Conservation (phyloP, 2,329 filamentous ascomycete genomes). For the Penicillium paneum region DNA sequence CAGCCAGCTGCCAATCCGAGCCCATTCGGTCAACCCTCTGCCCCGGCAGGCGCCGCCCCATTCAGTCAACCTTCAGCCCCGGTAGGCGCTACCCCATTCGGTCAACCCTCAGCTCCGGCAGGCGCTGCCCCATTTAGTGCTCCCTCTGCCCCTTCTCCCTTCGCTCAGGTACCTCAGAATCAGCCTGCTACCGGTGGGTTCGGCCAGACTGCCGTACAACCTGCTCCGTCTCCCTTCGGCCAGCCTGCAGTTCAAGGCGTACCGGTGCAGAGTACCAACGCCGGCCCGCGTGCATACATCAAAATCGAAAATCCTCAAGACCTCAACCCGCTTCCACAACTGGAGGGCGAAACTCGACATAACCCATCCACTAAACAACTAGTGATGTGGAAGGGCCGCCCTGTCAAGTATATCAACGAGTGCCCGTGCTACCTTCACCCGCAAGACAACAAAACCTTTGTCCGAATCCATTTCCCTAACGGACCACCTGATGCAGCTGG, state of each 20-base stretch:
- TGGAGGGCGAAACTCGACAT: conserved; percentile 37
- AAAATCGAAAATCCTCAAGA: conserved; percentile 27
- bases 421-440: conserved; percentile 52
- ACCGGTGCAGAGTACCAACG: conserved; percentile 13
- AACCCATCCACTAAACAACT: conserved; percentile 44
- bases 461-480: conserved; percentile 69
- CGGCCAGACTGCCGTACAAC: neutral
- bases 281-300: conserved; percentile 29
- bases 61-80: conserved; percentile 36
- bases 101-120: conserved; percentile 27
- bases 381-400: conserved; percentile 60
- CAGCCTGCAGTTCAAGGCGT: conserved; percentile 22
- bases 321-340: conserved; percentile 36
- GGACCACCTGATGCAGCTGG: conserved; percentile 58
- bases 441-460: conserved; percentile 55
- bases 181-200: conserved; percentile 4
- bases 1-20: conserved; percentile 34
- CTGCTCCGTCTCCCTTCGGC: conserved; percentile 10
- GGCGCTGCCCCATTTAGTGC: conserved; percentile 32
- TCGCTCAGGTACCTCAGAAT: conserved; percentile 34
- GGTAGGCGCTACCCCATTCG: conserved; percentile 19
- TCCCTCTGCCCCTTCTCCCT: neutral
- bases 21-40: conserved; percentile 27
- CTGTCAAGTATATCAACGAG: conserved; percentile 57
- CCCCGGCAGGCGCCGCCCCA: conserved; percentile 34